These are phyloP conservation scores for Kwoniella dejecticola DNA, from an alignment of 768 basidiomycete species.

Conservation along the genomic window DNA sequence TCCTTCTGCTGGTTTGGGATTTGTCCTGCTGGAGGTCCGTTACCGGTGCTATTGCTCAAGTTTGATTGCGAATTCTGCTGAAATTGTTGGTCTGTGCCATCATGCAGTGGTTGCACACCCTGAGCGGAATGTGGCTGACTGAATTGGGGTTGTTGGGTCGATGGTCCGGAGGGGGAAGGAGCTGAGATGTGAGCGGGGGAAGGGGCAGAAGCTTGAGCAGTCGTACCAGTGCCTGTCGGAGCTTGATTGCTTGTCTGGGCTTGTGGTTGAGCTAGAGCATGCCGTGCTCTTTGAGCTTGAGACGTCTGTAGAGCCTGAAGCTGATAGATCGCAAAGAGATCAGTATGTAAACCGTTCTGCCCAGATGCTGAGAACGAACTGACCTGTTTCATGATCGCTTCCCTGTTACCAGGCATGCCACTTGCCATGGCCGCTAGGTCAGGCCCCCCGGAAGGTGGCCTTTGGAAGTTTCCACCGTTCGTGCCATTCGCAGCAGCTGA, in stretches of 20 bases:
- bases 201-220: constrained; percentile 9
- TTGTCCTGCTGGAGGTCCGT: background rate
- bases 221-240: background rate
- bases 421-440: constrained; percentile 32
- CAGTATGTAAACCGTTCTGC: background rate
- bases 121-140: background rate
- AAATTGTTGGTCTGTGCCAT: background rate
- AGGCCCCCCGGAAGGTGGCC: constrained; percentile 3
- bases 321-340: constrained; percentile 15
- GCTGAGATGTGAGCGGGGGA: constrained; percentile 20
- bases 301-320: constrained; percentile 36
- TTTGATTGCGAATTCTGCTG: constrained; percentile 1
- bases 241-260: background rate
- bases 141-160: constrained; percentile 4
- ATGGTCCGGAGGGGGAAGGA: constrained; percentile 8
- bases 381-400: constrained; percentile 45
- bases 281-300: constrained; percentile 25
- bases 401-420: constrained; percentile 30
- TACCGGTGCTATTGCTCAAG: constrained; percentile 12
- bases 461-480: background rate
- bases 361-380: constrained; percentile 4
- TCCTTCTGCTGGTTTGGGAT: constrained; percentile 34
- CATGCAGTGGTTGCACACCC: background rate
- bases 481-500: constrained; percentile 14
- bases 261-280: constrained; percentile 11